Base-by-base conservation (phyloP, 768 basidiomycete species). In the Hygrocybe coccinea region DNA sequence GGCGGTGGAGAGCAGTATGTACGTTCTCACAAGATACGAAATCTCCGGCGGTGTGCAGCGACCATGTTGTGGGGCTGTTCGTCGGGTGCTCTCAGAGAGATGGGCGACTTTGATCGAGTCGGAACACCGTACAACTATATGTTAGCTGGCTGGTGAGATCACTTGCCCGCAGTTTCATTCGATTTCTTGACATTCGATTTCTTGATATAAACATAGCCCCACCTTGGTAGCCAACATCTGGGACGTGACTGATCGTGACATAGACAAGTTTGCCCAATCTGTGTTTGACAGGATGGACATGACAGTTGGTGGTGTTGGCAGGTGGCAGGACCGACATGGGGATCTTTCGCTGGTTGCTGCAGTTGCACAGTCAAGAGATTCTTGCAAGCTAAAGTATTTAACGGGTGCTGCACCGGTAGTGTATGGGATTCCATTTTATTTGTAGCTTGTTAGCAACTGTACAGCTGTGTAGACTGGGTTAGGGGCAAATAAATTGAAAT, bases 51-150 rank as follows among this genome's bases (percentile, higher is more conserved):
- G n/a, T 98, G 97, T 66, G 95, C 97, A 6, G 87, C 87, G 12
- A 89, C 90, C 1, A 94, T 98, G 91, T 80, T 99, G 2, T 99
- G 95, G 97, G 97, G 97, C 1, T 99, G 97, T 75, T 99, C 97
- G 0, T 97, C 95, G 0, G 97, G 95, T 9, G 72, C 81, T 1
- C 69, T 99, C 59, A 79, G 81, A 54, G 91, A 95, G 47, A 91
- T 91, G 84, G 97, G 97, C 3, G 92, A 97, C 60, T 95, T 94
- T 63, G 97, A 98, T 64, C 79, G 91, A 9, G 79, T 82, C 12
- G 97, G 97, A 17, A 97, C 92, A 12, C 92, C 97, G 0, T 86
- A 90, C 68, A 86, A 92, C 62, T 99, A 99, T 68, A 91, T 97
- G 89, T 67, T 97, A n/a, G 91, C 87, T 39, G 97, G 95, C 64